Percentiles rank a stretch among this genome's conserved stretches.
phyloP scores from a whole-genome alignment of 1,284 basidiomycete species.

The Cryptococcus sp. region DNA sequence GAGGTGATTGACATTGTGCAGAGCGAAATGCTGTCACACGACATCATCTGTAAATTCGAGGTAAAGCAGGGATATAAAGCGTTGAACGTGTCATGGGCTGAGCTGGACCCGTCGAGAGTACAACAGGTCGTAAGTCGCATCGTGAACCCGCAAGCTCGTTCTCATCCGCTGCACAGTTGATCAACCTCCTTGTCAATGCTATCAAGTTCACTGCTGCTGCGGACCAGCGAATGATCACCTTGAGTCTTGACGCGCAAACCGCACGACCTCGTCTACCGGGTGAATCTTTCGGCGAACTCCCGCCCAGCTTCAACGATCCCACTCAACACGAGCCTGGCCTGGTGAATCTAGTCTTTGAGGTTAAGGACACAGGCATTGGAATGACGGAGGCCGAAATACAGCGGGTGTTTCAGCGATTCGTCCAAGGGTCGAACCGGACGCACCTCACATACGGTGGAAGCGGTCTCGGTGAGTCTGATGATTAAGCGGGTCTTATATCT shows the following conservation, averaged over 20 bases:
- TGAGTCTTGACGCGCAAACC: slow-evolving; percentile 14
- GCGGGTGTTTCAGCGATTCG: slow-evolving; percentile 24
- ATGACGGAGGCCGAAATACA: slow-evolving; percentile 17
- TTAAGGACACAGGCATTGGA: slow-evolving; percentile 22
- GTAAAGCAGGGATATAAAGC: slow-evolving; percentile 10
- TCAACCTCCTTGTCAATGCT: slow-evolving; percentile 24
- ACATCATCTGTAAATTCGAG: slow-evolving; percentile 14
- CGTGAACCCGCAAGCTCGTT: background rate
- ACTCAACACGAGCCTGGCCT: too few species aligned
- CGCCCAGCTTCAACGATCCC: background rate
- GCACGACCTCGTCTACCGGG: slow-evolving; percentile 6
- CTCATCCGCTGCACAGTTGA: too few species aligned
- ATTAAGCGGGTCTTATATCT: background rate
- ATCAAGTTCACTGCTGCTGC: slow-evolving; percentile 25
- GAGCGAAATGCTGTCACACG: slow-evolving; percentile 19
- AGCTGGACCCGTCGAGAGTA: slow-evolving; percentile 23
- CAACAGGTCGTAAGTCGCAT: slow-evolving; percentile 17
- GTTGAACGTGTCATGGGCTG: slow-evolving; percentile 13
- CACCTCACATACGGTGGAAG: slow-evolving; percentile 28
- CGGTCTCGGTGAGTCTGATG: slow-evolving; percentile 12
- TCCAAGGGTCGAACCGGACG: slow-evolving; percentile 21
- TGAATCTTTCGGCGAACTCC: background rate
- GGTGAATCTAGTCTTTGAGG: slow-evolving; percentile 17
- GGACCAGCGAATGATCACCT: slow-evolving; percentile 10
- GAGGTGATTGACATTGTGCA: slow-evolving; percentile 20